Conservation (phyloP, 1,284 basidiomycete species). For the Laetiporus sulphureus region DNA sequence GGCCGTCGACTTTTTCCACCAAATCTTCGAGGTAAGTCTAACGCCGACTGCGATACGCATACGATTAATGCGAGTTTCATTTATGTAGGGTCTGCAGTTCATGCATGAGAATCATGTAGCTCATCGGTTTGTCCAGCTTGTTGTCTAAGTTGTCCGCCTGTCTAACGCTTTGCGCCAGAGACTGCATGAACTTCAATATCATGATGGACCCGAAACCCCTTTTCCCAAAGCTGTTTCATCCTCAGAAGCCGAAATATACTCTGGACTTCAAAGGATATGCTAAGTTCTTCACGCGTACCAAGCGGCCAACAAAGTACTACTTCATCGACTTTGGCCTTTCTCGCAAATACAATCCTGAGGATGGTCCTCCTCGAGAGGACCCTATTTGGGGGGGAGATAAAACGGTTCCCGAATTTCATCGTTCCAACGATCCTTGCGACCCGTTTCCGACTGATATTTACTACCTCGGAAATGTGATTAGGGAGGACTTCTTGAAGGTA, state of each 20-base stretch:
- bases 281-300: conserved; percentile 21
- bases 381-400: conserved; percentile 14
- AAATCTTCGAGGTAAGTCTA: conserved; percentile 23
- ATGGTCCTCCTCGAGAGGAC: conserved; percentile 11
- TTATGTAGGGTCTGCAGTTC: conserved; percentile 17
- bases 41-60: conserved; percentile 1
- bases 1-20: conserved; percentile 21
- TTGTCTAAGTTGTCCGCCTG: neutral
- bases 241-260: conserved; percentile 5
- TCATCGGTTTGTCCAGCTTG: conserved; percentile 14
- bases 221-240: conserved; percentile 24
- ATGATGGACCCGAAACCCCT: conserved; percentile 30
- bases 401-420: conserved; percentile 15
- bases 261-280: conserved; percentile 15
- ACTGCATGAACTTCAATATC: conserved; percentile 29
- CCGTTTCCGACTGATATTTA: conserved; percentile 27
- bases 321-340: conserved; percentile 31
- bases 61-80: neutral
- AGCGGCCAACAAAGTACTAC: conserved; percentile 25
- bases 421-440: conserved; percentile 12
- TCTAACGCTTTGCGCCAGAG: conserved; percentile 21
- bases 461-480: conserved; percentile 23
- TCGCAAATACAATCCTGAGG: conserved; percentile 10
- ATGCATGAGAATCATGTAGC: conserved; percentile 19
- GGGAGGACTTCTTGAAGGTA: conserved; percentile 22